Evolutionary conservation across 192 early-diverging fungal genomes (phyloP).

Genomic region (Pilobolus umbonatus): DNA sequence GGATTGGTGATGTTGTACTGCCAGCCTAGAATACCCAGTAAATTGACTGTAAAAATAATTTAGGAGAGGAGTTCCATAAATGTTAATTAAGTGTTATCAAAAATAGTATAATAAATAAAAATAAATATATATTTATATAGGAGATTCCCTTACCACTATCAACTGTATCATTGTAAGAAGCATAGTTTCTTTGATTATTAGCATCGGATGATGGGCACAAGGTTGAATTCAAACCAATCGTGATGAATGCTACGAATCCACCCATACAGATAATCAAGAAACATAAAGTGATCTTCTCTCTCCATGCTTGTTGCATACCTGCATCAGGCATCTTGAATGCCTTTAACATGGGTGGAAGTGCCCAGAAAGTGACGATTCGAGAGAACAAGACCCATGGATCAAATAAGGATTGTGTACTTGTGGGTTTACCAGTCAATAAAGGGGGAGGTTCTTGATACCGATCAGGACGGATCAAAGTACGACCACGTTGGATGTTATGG

Average conservation of each 20-base stretch:
- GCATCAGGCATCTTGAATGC: conserved; percentile 52
- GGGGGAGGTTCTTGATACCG: conserved; percentile 61
- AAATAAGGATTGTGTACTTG: conserved; percentile 30
- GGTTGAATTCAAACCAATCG: conserved; percentile 61
- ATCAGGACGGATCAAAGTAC: conserved; percentile 69
- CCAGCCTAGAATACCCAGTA: conserved; percentile 44
- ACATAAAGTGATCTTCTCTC: conserved; percentile 75
- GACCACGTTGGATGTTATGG: conserved; percentile 61
- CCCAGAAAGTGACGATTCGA: conserved; percentile 66
- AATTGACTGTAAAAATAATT: conserved; percentile 19
- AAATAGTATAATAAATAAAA: background rate
- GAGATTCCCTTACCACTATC: conserved; percentile 27
- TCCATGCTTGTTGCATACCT: conserved; percentile 77
- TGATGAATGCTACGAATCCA: conserved; percentile 76
- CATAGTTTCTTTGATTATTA: conserved; percentile 47
- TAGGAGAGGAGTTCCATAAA: conserved; percentile 17
- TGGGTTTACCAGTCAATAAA: conserved; percentile 58
- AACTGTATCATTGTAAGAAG: conserved; percentile 36
- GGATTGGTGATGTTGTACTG: conserved; percentile 36
- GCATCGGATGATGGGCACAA: conserved; percentile 54
- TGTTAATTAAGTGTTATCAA: conserved; percentile 4
- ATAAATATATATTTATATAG: background rate
- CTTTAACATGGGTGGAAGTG: conserved; percentile 52
- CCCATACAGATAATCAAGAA: conserved; percentile 77
- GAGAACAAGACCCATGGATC: conserved; percentile 68